phyloP scores from a whole-genome alignment of 2,329 filamentous ascomycete genomes.

The Claviceps digitariae region DNA sequence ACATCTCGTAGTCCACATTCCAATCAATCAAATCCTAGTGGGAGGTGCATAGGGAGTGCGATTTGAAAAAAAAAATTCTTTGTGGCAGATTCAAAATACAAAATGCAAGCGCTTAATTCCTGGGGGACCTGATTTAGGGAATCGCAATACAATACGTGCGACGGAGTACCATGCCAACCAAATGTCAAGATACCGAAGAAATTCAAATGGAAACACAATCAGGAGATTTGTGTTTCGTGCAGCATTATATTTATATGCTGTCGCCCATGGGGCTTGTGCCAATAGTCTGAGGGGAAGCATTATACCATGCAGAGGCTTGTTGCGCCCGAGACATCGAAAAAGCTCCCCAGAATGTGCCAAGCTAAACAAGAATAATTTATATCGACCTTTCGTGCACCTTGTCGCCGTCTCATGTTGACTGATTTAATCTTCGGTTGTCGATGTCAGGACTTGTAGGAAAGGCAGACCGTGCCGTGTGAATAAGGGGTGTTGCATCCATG shows the following conservation, averaged over 20 bases:
- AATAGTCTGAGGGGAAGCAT: not conserved
- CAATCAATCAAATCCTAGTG: conserved; percentile 57
- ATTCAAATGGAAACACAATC: not conserved
- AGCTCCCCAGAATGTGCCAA: not conserved
- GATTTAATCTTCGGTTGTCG: not conserved
- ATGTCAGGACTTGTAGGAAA: not conserved
- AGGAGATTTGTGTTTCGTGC: not conserved
- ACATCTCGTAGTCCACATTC: conserved; percentile 44
- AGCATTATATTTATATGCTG: not conserved
- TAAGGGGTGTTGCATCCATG: not conserved
- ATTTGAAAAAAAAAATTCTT: not conserved
- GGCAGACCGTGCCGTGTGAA: not conserved
- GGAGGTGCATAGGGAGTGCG: conserved; percentile 41
- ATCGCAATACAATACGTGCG: not conserved
- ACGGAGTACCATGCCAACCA: not conserved
- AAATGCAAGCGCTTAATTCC: not conserved
- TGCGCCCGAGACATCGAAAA: not conserved
- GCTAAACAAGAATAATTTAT: not conserved
- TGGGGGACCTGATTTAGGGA: not conserved
- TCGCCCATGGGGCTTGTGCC: not conserved
- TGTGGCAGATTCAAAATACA: not conserved
- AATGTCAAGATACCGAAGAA: not conserved
- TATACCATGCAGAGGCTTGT: not conserved
- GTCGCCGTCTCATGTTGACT: not conserved
- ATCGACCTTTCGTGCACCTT: not conserved